Conservation (phyloP, 2,329 filamentous ascomycete species). For the Colletotrichum falcatum region DNA sequence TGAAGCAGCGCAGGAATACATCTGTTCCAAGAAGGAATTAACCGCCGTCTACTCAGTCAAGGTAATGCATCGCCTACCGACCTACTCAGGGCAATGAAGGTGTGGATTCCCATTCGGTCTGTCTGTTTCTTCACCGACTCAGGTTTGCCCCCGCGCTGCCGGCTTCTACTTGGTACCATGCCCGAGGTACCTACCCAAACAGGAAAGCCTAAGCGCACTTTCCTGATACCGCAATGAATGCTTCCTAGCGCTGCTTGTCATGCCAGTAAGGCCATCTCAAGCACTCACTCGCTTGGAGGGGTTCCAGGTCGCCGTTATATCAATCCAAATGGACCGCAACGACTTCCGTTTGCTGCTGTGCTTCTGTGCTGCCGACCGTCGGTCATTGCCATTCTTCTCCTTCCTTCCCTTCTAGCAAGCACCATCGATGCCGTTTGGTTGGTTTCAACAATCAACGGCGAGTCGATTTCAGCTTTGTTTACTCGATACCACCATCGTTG, state of each 20-base stretch:
- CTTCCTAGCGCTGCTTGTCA: conserved; percentile 4
- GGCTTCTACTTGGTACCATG: too few relatives aligned
- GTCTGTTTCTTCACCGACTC: conserved; percentile 5
- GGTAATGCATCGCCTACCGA: too few relatives aligned
- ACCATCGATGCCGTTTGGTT: conserved; percentile 9
- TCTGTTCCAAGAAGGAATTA: too few relatives aligned
- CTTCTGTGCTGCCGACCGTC: too few relatives aligned
- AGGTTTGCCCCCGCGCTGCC: not conserved
- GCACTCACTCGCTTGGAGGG: conserved; percentile 23
- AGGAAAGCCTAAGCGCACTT: conserved; percentile 35
- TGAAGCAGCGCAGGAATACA: too few relatives aligned
- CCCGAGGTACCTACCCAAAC: not conserved
- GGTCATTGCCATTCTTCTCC: not conserved
- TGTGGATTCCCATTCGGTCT: too few relatives aligned
- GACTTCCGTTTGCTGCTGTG: not conserved
- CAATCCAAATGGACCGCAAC: conserved; percentile 7
- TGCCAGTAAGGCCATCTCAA: conserved; percentile 34
- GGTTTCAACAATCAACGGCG: not conserved
- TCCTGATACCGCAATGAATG: conserved; percentile 24
- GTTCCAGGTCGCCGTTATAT: conserved; percentile 31
- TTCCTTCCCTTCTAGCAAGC: not conserved
- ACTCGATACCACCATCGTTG: not conserved
- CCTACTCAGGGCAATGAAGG: too few relatives aligned
- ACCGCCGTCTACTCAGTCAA: too few relatives aligned
- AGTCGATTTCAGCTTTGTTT: not conserved